Evolutionary conservation across 2,329 filamentous ascomycete genomes (phyloP), one percentile per base, ranked within the genome.

Genomic region (Rhinocladiella mackenziei): DNA sequence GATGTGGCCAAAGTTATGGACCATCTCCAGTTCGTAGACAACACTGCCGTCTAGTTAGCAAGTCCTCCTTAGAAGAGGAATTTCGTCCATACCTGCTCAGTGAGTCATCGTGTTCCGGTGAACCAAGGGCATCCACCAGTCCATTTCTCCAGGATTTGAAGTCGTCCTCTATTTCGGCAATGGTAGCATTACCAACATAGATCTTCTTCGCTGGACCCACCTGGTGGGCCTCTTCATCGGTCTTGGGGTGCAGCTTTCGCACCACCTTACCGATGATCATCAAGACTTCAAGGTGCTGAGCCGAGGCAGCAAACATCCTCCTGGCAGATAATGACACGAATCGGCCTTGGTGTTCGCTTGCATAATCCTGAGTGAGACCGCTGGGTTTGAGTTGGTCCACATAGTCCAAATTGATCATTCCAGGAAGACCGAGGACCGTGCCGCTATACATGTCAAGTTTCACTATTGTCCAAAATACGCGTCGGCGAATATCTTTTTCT

Each of bases 1-100:
- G n/a, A 56, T 54, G 34, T 57, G 51, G 8, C 50, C 53, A 25
- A 54, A 50, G 30, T 48, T 50, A 32, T 55, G 48, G 13, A 45
- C 48, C 23, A 57, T 42, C 20, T 50, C 40, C 17, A 57, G 39
- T 18, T 54, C 48, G 17, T 51, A 51, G 14, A 41, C 30, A 14
- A 48, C 40, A 36, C 51, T 54, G 13, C 35, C 17, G 11, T 10
- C 3, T 5, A 30, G 25, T 32, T 13, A 43, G 29, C 31, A 26
- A 10, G 5, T 7, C 7, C 14, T 7, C 14, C 29, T 13, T 7
- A 32, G 14, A 11, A 7, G n/a, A 7, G 17, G 32, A 13, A 23
- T 7, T 7, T 20, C 3, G 7, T 29, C 13, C 10, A 40, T 48
- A 51, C 48, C 43, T 48, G 42, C 44, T 48, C 23, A 30, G 15